Conservation (phyloP, 2,329 filamentous ascomycete species). For the Huntiella bhutanensis region DNA sequence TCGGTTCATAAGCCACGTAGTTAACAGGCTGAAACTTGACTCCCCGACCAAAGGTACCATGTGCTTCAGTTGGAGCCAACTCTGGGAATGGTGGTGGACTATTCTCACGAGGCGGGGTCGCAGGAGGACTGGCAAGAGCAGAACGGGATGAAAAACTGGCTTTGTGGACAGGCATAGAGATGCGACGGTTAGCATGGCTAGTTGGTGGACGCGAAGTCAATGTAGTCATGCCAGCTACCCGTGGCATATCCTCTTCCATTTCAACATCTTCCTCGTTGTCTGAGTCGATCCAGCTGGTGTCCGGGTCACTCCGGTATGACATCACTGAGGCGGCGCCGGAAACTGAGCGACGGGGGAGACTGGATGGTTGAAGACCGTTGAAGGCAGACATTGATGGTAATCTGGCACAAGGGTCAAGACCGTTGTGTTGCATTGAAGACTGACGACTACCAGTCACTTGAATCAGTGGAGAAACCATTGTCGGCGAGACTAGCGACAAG, state of each 20-base stretch:
- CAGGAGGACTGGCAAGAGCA: slow-evolving; percentile 5
- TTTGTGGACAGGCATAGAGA: not conserved
- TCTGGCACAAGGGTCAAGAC: too few species aligned
- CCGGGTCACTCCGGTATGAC: slow-evolving; percentile 9
- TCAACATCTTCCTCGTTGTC: slow-evolving; percentile 19
- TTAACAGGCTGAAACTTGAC: not conserved
- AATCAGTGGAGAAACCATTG: too few species aligned
- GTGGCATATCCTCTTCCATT: slow-evolving; percentile 10
- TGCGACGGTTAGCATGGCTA: not conserved
- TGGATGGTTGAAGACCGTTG: not conserved
- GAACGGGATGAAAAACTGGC: slow-evolving; percentile 2
- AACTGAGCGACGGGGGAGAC: not conserved
- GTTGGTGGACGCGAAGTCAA: not conserved
- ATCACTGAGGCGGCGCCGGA: slow-evolving; percentile 1
- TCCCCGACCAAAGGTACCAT: not conserved
- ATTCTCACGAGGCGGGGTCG: slow-evolving; percentile 3
- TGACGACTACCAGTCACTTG: too few species aligned
- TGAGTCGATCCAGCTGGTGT: slow-evolving; percentile 21
- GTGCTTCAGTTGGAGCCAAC: too few species aligned
- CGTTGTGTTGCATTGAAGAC: too few species aligned
- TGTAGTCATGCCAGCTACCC: not conserved
- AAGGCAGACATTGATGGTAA: too few species aligned
- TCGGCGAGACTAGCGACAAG: too few species aligned
- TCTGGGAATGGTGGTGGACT: slow-evolving; percentile 4
- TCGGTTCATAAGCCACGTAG: slow-evolving; percentile 2